phyloP scores from a whole-genome alignment of 768 basidiomycete species.

The Naganishia randhawae region DNA sequence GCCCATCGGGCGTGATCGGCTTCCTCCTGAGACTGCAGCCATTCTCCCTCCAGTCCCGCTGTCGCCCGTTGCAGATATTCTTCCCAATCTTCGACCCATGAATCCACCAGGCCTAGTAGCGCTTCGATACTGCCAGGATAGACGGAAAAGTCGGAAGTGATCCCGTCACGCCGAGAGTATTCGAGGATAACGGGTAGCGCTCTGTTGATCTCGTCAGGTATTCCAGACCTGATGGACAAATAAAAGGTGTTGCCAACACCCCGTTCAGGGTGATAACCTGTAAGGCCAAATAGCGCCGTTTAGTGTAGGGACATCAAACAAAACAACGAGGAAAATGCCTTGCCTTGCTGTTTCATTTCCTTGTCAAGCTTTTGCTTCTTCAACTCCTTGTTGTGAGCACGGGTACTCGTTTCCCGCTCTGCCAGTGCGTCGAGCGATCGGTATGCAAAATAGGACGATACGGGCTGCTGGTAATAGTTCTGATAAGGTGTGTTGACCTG shows the following conservation, averaged over 20 bases:
- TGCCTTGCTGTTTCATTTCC: slow-evolving; percentile 20
- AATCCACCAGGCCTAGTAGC: slow-evolving; percentile 82
- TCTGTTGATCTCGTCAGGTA: slow-evolving; percentile 79
- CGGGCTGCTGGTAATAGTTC: slow-evolving; percentile 10
- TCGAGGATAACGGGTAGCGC: slow-evolving; percentile 77
- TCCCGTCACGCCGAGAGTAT: slow-evolving; percentile 53
- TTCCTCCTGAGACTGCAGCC: slow-evolving; percentile 12
- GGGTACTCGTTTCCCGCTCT: slow-evolving; percentile 3
- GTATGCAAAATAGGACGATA: slow-evolving; percentile 4
- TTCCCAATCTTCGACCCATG: slow-evolving; percentile 61
- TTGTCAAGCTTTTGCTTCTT: background rate
- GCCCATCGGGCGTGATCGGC: slow-evolving; percentile 15
- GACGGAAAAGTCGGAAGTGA: slow-evolving; percentile 13
- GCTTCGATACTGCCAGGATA: slow-evolving; percentile 78
- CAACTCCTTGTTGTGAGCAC: background rate
- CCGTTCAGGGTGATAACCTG: slow-evolving; percentile 66
- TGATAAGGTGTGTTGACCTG: slow-evolving; percentile 7
- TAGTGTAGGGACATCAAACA: background rate
- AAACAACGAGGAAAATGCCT: background rate
- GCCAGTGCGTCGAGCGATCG: slow-evolving; percentile 18
- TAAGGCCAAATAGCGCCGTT: background rate
- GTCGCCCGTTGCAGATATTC: background rate
- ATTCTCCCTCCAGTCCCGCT: slow-evolving; percentile 15
- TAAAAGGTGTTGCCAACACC: slow-evolving; percentile 79
- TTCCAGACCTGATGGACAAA: slow-evolving; percentile 78